Evolutionary conservation across 371 early-diverging fungal species (phyloP).

Genomic region (Coemansia sp.): DNA sequence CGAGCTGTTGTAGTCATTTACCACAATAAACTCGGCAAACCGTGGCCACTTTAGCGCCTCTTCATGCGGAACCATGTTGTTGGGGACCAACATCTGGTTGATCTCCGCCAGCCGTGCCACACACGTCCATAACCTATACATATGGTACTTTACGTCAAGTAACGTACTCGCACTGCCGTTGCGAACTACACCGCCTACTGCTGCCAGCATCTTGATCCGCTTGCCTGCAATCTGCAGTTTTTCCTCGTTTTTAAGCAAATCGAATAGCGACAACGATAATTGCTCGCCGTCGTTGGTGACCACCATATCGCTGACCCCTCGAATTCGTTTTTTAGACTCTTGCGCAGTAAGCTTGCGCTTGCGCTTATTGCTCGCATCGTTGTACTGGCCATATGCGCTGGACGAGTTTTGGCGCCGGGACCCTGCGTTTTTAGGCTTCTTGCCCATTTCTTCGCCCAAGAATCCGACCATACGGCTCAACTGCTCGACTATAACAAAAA

Average conservation of each 20-base stretch:
- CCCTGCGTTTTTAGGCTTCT: not conserved
- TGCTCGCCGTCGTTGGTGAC: constrained; percentile 19
- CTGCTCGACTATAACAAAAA: constrained; percentile 2
- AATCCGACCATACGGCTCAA: constrained; percentile 3
- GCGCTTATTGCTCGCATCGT: constrained; percentile 14
- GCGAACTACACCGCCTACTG: constrained; percentile 37
- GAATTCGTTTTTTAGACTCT: not conserved
- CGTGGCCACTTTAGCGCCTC: not conserved
- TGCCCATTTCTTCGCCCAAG: constrained; percentile 1
- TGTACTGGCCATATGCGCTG: not conserved
- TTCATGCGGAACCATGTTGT: not conserved
- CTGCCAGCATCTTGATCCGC: constrained; percentile 36
- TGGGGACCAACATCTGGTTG: constrained; percentile 1
- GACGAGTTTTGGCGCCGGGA: not conserved
- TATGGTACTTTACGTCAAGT: constrained; percentile 36
- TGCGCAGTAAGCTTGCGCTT: constrained; percentile 14
- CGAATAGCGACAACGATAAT: constrained; percentile 26
- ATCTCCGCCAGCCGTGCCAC: constrained; percentile 16
- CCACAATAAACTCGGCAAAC: constrained; percentile 46
- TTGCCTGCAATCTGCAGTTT: constrained; percentile 37
- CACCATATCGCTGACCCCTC: constrained; percentile 1
- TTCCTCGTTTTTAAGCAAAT: constrained; percentile 35
- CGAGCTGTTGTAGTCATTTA: constrained; percentile 15
- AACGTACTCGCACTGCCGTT: constrained; percentile 2
- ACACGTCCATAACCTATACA: constrained; percentile 48